Evolutionary conservation across 352 stramenopile genomes (phyloP).

Genomic region (Blastocystis sp.): DNA sequence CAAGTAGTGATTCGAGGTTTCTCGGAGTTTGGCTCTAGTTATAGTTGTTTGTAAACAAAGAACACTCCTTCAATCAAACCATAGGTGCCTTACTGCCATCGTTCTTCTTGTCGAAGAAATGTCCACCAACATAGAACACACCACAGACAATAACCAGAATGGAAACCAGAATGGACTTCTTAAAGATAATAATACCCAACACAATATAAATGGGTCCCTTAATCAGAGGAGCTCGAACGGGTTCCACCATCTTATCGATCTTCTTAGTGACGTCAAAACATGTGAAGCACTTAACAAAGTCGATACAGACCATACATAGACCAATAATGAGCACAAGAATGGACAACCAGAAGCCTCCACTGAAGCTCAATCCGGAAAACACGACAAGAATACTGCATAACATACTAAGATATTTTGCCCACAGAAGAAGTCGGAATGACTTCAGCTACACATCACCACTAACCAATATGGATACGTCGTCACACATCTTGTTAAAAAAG

Average conservation of each 20-base stretch:
- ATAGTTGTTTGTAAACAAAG: slow-evolving; percentile 1
- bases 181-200: neutral
- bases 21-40: slow-evolving; percentile 30
- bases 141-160: slow-evolving; percentile 8
- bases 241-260: slow-evolving; percentile 35
- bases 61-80: neutral
- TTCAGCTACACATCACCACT: slow-evolving; percentile 25
- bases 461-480: neutral
- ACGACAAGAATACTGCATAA: slow-evolving; percentile 10
- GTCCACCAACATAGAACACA: slow-evolving; percentile 34
- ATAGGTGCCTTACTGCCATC: slow-evolving; percentile 32
- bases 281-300: neutral
- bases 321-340: slow-evolving; percentile 10
- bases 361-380: neutral
- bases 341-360: neutral
- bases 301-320: neutral
- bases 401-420: slow-evolving; percentile 38
- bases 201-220: slow-evolving; percentile 12
- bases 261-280: slow-evolving; percentile 7
- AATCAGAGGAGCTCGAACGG: neutral
- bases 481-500: slow-evolving; percentile 34
- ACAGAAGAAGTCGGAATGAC: slow-evolving; percentile 19
- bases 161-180: neutral
- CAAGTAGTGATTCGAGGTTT: slow-evolving; percentile 27
- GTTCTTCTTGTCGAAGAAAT: slow-evolving; percentile 44